Evolutionary conservation across 202 grass and related monocot genomes (phyloP), one percentile per base, ranked within the genome.

Genomic region (Bolboschoenoplectus hybrid): DNA sequence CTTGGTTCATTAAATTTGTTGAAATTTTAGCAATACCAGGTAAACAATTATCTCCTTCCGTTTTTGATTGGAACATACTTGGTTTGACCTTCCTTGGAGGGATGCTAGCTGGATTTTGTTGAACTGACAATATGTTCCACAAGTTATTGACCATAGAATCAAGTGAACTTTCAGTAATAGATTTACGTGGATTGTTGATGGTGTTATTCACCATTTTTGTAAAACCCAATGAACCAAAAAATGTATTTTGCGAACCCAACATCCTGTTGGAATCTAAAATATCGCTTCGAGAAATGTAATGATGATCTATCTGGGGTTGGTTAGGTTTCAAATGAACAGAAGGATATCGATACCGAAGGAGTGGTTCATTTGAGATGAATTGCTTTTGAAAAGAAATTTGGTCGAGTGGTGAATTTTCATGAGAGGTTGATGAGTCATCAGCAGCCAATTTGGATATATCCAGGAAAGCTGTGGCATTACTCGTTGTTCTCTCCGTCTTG

Each of bases 301-400:
- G 71, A 51, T 26, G 71, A 51, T 26, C 71, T 32, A 50, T 50
- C 71, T 50, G 71, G 45, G n/a, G 71, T 50, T 34, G 46, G 44
- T 68, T 71, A 20, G 67, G 64, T 52, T 74, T 85, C 35, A 58
- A 60, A 40, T 85, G 65, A 61, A 39, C 32, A 35, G 51, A 74
- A 57, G 67, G 82, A 56, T 69, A 73, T 46, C 36, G 65, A 74
- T 74, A 43, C 11, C 51, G 19, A 12, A 40, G 53, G 13, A 72
- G 10, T 20, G 17, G 12, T 73, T 69, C 47, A 69, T 73, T 61
- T 20, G 51, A 39, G 14, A 68, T 50, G 36, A 69, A 73, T 85
- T 85, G 82, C 13, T 43, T 69, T 44, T 57, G 82, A 46, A 74
- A 74, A 51, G 19, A 74, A 74, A 50, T 34, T 74, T 74, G 46